These are phyloP conservation scores for Aspergillus bridgeri DNA, from an alignment of 495 filamentous ascomycete genomes.

Conservation along the genomic window DNA sequence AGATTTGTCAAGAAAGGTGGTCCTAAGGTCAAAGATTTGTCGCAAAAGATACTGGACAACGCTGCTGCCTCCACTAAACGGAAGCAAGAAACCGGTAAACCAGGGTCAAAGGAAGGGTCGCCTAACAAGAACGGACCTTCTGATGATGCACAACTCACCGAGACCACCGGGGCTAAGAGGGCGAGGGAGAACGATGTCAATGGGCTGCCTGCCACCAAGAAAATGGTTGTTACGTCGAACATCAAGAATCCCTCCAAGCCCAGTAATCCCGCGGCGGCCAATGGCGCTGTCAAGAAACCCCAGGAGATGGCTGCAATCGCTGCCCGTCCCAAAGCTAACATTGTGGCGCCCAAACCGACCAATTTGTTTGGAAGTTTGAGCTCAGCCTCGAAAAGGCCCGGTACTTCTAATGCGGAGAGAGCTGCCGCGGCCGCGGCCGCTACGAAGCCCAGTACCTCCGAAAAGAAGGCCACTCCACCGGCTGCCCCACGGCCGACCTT, in stretches of 20 bases:
- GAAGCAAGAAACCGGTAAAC: slow-evolving; percentile 39
- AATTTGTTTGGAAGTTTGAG: slow-evolving; percentile 56
- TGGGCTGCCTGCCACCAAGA: slow-evolving; percentile 37
- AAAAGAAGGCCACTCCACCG: slow-evolving; percentile 41
- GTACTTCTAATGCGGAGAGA: slow-evolving; percentile 52
- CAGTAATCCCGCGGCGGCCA: slow-evolving; percentile 9
- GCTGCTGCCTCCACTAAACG: slow-evolving; percentile 52
- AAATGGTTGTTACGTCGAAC: slow-evolving; percentile 34
- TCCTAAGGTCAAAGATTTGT: slow-evolving; percentile 53
- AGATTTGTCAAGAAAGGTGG: slow-evolving; percentile 66
- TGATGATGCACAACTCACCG: slow-evolving; percentile 23
- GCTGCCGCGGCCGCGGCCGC: slow-evolving; percentile 45
- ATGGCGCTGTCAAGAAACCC: slow-evolving; percentile 23
- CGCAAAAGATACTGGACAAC: slow-evolving; percentile 56
- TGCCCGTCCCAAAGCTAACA: slow-evolving; percentile 45
- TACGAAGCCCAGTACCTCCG: slow-evolving; percentile 36
- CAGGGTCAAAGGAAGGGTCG: slow-evolving; percentile 31
- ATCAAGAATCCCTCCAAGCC: slow-evolving; percentile 26
- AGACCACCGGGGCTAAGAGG: slow-evolving; percentile 45
- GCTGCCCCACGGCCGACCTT: slow-evolving; percentile 45
- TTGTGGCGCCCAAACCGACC: slow-evolving; percentile 54
- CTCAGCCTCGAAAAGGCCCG: slow-evolving; percentile 60
- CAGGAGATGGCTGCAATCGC: slow-evolving; percentile 23
- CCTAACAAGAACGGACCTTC: slow-evolving; percentile 21
- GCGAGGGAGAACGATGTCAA: slow-evolving; percentile 40